These are phyloP conservation scores for Erythrobasidium hasegawianum DNA, from an alignment of 1,284 basidiomycete genomes.

Conservation along the genomic window DNA sequence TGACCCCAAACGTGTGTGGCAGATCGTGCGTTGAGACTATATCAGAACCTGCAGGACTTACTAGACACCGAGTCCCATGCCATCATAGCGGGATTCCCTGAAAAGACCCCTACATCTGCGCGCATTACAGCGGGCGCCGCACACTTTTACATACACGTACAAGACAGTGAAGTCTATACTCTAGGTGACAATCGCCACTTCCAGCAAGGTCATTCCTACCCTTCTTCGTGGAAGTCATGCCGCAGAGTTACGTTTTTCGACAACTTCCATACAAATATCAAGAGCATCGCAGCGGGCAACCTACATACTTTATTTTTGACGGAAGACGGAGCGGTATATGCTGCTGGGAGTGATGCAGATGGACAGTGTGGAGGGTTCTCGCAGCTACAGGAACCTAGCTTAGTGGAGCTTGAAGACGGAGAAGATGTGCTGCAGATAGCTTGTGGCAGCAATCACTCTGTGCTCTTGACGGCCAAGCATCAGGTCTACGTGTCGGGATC, in stretches of 20 bases:
- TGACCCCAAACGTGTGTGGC: background rate
- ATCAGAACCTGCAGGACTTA: background rate
- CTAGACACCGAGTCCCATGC: background rate
- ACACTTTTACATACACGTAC: conserved; percentile 17
- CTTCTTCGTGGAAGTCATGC: background rate
- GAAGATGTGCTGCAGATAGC: conserved; percentile 16
- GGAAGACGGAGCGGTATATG: conserved; percentile 16
- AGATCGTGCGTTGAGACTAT: conserved; percentile 7
- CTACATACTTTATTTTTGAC: conserved; percentile 18
- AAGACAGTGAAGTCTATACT: background rate
- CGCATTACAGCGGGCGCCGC: conserved; percentile 15
- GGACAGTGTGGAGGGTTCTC: conserved; percentile 24
- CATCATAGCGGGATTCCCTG: background rate
- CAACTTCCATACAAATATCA: conserved; percentile 1
- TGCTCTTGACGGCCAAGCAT: conserved; percentile 2
- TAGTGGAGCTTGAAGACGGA: conserved; percentile 6
- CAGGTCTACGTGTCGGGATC: conserved; percentile 11
- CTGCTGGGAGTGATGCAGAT: conserved; percentile 14
- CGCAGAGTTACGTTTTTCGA: conserved; percentile 13
- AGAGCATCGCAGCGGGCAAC: conserved; percentile 16
- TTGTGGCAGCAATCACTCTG: conserved; percentile 24
- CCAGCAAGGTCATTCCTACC: conserved; percentile 19
- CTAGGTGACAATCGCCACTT: conserved; percentile 27
- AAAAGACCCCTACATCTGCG: background rate
- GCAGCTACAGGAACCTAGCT: conserved; percentile 8